A percentile compares a stretch with the other conserved stretches of the same genome.
phyloP scores from a whole-genome alignment of 108 stramenopile genomes.

The Fragilaria crotonensis region DNA sequence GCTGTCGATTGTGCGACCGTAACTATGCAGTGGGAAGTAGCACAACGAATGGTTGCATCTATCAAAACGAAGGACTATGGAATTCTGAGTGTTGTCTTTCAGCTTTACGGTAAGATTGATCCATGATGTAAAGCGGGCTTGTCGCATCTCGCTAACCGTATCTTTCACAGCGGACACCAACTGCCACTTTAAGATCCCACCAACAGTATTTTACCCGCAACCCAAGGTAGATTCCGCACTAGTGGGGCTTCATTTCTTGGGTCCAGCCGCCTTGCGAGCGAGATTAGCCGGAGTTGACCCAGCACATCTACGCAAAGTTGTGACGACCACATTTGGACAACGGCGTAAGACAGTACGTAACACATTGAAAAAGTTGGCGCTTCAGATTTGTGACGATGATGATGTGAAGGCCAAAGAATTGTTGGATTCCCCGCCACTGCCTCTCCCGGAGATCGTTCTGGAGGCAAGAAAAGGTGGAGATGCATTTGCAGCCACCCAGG shows the following conservation, averaged over 20 bases:
- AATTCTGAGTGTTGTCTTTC: conserved; percentile 92
- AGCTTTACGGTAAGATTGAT: conserved; percentile 55
- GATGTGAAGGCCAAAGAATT: conserved; percentile 27
- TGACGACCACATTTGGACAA: conserved; percentile 89
- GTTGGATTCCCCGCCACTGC: conserved; percentile 42
- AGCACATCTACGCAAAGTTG: conserved; percentile 65
- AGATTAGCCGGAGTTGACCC: conserved; percentile 79
- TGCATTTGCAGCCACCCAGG: conserved; percentile 59
- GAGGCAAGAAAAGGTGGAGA: conserved; percentile 48
- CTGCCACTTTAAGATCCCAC: conserved; percentile 94
- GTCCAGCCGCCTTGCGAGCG: conserved; percentile 37
- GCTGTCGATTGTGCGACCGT: conserved; percentile 87
- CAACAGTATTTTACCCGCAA: conserved; percentile 95
- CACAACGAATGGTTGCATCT: conserved; percentile 77
- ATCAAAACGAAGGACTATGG: conserved; percentile 77
- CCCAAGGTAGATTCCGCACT: conserved; percentile 94
- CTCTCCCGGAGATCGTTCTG: conserved; percentile 39
- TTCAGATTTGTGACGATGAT: conserved; percentile 29
- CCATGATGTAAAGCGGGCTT: too few species aligned
- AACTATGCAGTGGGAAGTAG: conserved; percentile 98
- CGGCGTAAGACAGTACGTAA: conserved; percentile 94
- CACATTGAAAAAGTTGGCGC: conserved; percentile 69
- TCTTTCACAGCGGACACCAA: conserved; percentile 37
- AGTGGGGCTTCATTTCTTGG: conserved; percentile 86
- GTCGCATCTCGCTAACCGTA: too few species aligned